Percentiles rank a stretch among this genome's conserved stretches.
phyloP scores from a whole-genome alignment of 306 rosid genomes.

The Vigna reflexopilosa region DNA sequence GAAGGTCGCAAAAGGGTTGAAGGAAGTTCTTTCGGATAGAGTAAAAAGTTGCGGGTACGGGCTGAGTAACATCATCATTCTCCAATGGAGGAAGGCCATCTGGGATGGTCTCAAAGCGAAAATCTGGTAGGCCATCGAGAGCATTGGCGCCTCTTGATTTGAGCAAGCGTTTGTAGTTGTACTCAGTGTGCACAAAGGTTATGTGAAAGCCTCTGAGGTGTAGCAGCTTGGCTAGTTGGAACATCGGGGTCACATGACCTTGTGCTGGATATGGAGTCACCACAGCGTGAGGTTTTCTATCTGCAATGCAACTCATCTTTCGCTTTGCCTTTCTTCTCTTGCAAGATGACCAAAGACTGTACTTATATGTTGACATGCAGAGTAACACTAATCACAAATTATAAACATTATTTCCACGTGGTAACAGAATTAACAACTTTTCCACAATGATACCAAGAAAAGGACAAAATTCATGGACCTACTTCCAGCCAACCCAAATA shows the following conservation, averaged over 20 bases:
- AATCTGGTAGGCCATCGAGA: neutral
- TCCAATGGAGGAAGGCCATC: conserved; percentile 41
- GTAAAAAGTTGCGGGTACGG: neutral
- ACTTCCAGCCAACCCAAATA: no score
- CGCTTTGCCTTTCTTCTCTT: neutral
- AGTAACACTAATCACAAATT: no score
- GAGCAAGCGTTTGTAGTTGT: conserved; percentile 18
- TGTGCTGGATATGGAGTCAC: neutral
- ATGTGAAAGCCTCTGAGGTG: conserved; percentile 20
- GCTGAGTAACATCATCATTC: conserved; percentile 20
- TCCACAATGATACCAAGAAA: no score
- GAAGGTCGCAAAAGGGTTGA: conserved; percentile 13
- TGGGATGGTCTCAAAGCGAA: conserved; percentile 32
- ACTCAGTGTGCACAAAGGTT: conserved; percentile 9
- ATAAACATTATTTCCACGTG: no score
- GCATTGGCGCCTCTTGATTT: conserved; percentile 5
- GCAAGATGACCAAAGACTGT: neutral
- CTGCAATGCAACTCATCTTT: conserved; percentile 31
- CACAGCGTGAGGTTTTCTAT: conserved; percentile 10
- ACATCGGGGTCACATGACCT: conserved; percentile 2
- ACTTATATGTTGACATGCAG: no score
- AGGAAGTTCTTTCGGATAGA: conserved; percentile 26
- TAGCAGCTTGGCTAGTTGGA: conserved; percentile 1
- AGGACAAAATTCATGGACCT: no score
- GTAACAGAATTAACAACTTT: no score